Evolutionary conservation across 225 moss, liverwort and hornwort genomes (phyloP), one percentile per base, ranked within the genome.

Genomic region (Bryum argenteum): DNA sequence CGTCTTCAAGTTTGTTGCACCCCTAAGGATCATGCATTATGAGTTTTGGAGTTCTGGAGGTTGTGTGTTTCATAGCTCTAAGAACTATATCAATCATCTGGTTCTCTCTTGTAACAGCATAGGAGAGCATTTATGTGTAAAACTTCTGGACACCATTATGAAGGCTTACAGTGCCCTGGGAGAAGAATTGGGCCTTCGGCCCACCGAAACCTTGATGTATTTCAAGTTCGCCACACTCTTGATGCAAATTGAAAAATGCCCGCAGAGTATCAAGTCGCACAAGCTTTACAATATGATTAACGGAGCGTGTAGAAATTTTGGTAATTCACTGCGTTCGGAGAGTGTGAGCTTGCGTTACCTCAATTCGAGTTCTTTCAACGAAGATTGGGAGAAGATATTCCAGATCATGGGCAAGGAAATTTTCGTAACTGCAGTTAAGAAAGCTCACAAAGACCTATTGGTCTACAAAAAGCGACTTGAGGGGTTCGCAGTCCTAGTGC

Each of bases 381-480:
- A 62, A 71, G 77, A 80, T 52, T 83, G 83, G 83, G 70, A 80
- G 77, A 83, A 77, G 70, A 74, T 83, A 37, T 83, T 80, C 71
- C 69, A 76, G 18, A 58, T 76, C 66, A 61, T 69, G 65, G 83
- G 56, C 19, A 77, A 80, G 33, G 39, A 55, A 26, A 61, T 73
- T 65, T 77, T 77, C 38, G 70, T 83, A 66, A 22, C 70, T 50
- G 77, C 80, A 43, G 61, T 77, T 18, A 56, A 70, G 59, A 70
- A 67, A 74, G 56, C 80, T 66, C 51, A 77, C 65, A 70, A 55
- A 63, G 77, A 83, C 33, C 66, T 80, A 19, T 11, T 55, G 22
- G 51, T 51, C 61, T 83, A 80, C 61, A 80, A 58, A 23, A 67
- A 52, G 70, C 51, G 83, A 50, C 70, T 83, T 17, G 20, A 83